These are phyloP conservation scores for Paraphoma chrysanthemicola DNA, from an alignment of 2,329 filamentous ascomycete genomes.

Conservation along the genomic window DNA sequence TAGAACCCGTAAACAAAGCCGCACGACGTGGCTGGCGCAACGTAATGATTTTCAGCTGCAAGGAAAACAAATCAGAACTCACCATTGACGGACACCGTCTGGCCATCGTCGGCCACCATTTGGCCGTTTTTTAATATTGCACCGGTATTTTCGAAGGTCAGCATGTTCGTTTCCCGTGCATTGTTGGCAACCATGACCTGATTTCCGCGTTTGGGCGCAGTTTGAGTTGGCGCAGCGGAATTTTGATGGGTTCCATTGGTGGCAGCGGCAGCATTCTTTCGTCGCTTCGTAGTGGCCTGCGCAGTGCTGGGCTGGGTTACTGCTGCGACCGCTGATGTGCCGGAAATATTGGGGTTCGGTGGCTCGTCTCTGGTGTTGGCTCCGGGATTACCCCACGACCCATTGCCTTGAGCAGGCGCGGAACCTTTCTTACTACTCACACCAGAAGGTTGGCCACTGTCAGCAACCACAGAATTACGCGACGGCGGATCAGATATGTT, in stretches of 20 bases:
- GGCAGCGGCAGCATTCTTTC: constrained; percentile 71
- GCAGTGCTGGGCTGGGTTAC: constrained; percentile 40
- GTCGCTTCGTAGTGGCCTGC: constrained; percentile 69
- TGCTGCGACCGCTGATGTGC: constrained; percentile 65
- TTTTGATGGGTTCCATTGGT: constrained; percentile 44
- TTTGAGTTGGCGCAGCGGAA: constrained; percentile 51
- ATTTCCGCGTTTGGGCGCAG: constrained; percentile 38
- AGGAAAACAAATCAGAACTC: constrained; percentile 40
- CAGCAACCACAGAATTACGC: constrained; percentile 43
- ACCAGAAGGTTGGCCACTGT: constrained; percentile 40
- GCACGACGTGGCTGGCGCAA: constrained; percentile 38
- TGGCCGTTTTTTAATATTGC: constrained; percentile 75
- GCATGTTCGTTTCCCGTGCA: constrained; percentile 78
- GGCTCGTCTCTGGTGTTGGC: constrained; percentile 45
- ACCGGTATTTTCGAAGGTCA: constrained; percentile 80
- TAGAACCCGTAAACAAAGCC: constrained; percentile 41
- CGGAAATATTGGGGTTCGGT: constrained; percentile 55
- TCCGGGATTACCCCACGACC: constrained; percentile 45
- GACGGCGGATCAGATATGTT: constrained; percentile 54
- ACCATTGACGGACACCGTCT: constrained; percentile 85
- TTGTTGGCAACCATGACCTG: constrained; percentile 48
- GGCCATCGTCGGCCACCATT: constrained; percentile 90
- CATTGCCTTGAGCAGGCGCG: constrained; percentile 49
- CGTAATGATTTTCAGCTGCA: constrained; percentile 31
- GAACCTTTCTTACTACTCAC: constrained; percentile 48